Percentiles rank a stretch among this genome's conserved stretches.
Conservation (phyloP, 2,329 filamentous ascomycete genomes). For the Fusarium nematophilum region DNA sequence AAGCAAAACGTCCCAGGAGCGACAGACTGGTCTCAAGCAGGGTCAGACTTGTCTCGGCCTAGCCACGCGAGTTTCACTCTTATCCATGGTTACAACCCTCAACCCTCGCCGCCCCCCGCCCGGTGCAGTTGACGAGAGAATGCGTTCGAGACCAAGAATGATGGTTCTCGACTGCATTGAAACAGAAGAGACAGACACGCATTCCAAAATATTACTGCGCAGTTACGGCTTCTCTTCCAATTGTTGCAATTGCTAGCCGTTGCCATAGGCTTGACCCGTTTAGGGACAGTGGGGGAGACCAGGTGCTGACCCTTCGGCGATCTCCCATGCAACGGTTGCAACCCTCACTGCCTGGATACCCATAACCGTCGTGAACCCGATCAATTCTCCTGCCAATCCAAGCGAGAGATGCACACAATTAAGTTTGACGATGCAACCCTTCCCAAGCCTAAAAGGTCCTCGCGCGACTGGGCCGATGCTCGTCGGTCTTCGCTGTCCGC, state of each 20-base stretch:
- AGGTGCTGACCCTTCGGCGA: neutral
- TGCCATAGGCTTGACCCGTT: neutral
- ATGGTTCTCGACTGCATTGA: slow-evolving; percentile 7
- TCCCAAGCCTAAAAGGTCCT: slow-evolving; percentile 6
- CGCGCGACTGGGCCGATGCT: neutral
- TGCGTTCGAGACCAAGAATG: slow-evolving; percentile 20
- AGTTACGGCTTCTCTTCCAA: too few species aligned
- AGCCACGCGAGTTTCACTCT: slow-evolving; percentile 34
- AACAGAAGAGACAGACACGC: too few species aligned
- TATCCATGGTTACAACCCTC: neutral
- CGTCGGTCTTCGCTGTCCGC: neutral
- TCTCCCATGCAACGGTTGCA: neutral
- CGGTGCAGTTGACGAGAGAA: slow-evolving; percentile 3
- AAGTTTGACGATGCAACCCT: slow-evolving; percentile 11
- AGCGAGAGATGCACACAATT: slow-evolving; percentile 6
- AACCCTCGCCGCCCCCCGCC: too few species aligned
- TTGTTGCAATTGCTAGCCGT: neutral
- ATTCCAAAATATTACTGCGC: too few species aligned
- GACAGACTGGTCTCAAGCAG: neutral
- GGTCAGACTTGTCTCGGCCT: slow-evolving; percentile 31
- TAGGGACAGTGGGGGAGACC: slow-evolving; percentile 1
- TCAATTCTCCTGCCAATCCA: slow-evolving; percentile 16
- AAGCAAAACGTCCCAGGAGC: slow-evolving; percentile 9
- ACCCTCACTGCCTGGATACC: slow-evolving; percentile 11
- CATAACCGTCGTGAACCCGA: slow-evolving; percentile 5